Conservation (phyloP, 768 basidiomycete species). For the Leccinellum luteum region DNA sequence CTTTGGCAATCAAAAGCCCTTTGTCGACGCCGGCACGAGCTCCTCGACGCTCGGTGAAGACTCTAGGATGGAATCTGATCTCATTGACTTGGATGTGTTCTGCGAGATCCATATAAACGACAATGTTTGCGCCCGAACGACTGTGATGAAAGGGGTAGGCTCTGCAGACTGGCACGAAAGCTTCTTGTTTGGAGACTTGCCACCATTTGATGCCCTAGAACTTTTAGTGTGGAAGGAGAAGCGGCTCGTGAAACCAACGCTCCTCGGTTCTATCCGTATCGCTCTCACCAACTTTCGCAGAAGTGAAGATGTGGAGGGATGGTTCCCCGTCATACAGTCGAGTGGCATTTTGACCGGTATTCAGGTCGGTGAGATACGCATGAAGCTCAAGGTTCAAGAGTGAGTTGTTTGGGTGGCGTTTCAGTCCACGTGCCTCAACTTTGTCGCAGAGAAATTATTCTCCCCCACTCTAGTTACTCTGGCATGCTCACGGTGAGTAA, state of each 20-base stretch:
- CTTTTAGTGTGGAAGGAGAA: conserved; percentile 71
- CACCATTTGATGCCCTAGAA: conserved; percentile 71
- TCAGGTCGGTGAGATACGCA: conserved; percentile 71
- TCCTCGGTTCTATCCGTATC: conserved; percentile 63
- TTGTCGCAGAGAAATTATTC: conserved; percentile 65
- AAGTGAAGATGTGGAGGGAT: conserved; percentile 75
- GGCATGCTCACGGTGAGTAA: conserved; percentile 54
- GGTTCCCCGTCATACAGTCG: conserved; percentile 70
- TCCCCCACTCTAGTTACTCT: conserved; percentile 64
- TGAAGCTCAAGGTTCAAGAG: conserved; percentile 78
- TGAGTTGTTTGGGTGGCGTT: conserved; percentile 33
- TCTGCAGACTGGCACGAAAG: conserved; percentile 81
- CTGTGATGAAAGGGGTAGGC: conserved; percentile 62
- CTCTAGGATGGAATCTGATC: conserved; percentile 42
- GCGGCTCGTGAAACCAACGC: conserved; percentile 51
- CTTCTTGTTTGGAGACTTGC: conserved; percentile 72
- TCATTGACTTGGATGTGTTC: conserved; percentile 65
- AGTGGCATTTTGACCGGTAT: conserved; percentile 47
- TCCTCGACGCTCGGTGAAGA: conserved; percentile 32
- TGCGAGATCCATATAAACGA: conserved; percentile 78
- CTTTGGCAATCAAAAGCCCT: conserved; percentile 51
- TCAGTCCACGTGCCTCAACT: conserved; percentile 5
- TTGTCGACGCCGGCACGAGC: conserved; percentile 26
- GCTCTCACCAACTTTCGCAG: conserved; percentile 69
- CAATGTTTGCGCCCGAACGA: conserved; percentile 68